Evolutionary conservation across 169 alveolate genomes (phyloP), one percentile per base, ranked within the genome.

Genomic region (Cryptosporidium ubiquitum): DNA sequence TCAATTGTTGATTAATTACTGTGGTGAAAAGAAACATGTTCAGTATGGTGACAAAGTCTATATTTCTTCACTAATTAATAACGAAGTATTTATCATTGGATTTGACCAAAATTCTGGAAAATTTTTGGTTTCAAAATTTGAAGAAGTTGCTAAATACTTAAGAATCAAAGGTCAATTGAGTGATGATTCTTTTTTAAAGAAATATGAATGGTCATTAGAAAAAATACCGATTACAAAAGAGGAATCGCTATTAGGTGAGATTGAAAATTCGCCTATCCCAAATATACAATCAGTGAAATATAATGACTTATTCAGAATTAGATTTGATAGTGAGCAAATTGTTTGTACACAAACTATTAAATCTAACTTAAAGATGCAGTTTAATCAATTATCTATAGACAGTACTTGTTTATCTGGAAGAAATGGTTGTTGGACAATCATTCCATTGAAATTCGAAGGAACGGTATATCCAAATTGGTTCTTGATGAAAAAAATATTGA

Each of bases 381-480:
- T 40, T 4, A 79, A 42, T 23, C 29, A 29, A 40, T 79, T 79
- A 29, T 26, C 44, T 10, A 14, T 79, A 16, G 79, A 69, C 4
- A 33, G 42, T 42, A 5, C 29, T 61, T 44, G 35, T 9, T 12
- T 47, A 16, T 23, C 47, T 61, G 75, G 75, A 58, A 79, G 68
- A 64, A 64, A 26, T 64, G 42, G 79, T 1, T 79, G 39, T 79
- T 79, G 89, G 89, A 47, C 68, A 49, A 47, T 64, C 2, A 58
- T 79, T 10, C 51, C 73, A 61, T 64, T 42, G 14, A 16, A 23
- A 40, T 9, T n/a, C 7, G 20, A 20, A 37, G 51, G 74, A 12
- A 35, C 73, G 4, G 37, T 69, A 42, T 42, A 58, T 64, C 89
- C 89, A 31, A 49, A 58, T 26, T 79, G 89, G 89, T 79, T 58